Base-by-base conservation (phyloP, 352 stramenopile species). In the Aphanomyces cochlioides region DNA sequence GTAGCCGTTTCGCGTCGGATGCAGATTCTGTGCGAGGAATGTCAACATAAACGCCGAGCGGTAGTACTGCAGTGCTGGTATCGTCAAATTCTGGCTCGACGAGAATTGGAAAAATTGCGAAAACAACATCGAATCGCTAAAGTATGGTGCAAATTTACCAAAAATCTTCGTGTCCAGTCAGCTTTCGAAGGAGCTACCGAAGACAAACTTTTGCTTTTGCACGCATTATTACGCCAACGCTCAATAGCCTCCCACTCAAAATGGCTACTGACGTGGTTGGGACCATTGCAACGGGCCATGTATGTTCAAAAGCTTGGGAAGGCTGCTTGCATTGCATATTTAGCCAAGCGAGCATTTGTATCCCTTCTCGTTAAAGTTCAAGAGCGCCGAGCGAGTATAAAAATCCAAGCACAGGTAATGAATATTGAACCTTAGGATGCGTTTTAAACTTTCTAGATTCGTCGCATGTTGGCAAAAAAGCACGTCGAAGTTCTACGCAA, bases 231-330 rank as follows among this genome's bases (percentile, higher is more conserved):
- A 19, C 75, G 77, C 43, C 80, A 84, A 56, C 86, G 78, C 64
- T 89, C 86, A 50, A 56, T 94, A n/a, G 79, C 83, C 3, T 60
- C 73, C 2, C 72, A 76, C 17, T 84, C 90, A 56, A 84, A 84
- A 0, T 94, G 87, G 87, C 59, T 94, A 21, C 76, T 94, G 7
- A 90, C 89, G 71, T 94, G 87, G 87, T 75, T 94, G 7, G 87
- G 85, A 3, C 87, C 87, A 45, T 61, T 94, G 38, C 81, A 92
- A 66, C 82, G 82, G 12, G 79, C 91, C 3, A 89, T 94, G 69
- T 94, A 92, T 72, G 56, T 94, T 60, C 87, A 94, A 56, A 92
- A 91, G 69, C 82, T 87, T 17, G 92, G 87, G 83, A 90, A 90
- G 72, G 90, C 88, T 74, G 80, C 90, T 12, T 83, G 77, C 21